Evolutionary conservation across 176 grass and related monocot species (phyloP).

Genomic region (Hsuehochloa calcarea): DNA sequence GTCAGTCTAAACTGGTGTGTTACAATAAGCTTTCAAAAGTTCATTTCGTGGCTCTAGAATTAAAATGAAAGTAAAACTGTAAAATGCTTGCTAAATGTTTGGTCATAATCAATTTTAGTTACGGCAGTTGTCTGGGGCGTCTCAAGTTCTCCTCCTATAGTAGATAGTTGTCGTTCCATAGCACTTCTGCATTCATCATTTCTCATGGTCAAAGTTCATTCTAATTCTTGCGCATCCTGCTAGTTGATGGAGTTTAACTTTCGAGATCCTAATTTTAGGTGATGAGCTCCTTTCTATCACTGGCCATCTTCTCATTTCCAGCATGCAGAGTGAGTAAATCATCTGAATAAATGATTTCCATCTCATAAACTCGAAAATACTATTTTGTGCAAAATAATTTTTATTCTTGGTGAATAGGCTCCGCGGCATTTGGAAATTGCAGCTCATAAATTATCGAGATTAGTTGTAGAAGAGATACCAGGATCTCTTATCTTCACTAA

Average conservation of each 20-base stretch:
- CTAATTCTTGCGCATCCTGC: background rate
- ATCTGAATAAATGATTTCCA: background rate
- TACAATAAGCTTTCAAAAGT: background rate
- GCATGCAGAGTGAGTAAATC: slow-evolving; percentile 35
- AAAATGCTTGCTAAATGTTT: background rate
- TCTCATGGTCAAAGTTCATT: background rate
- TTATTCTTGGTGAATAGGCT: slow-evolving; percentile 17
- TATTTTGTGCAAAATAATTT: background rate
- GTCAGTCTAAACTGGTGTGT: background rate
- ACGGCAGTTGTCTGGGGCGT: background rate
- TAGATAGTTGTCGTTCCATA: background rate
- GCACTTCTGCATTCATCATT: background rate
- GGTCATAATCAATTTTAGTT: background rate
- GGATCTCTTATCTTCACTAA: slow-evolving; percentile 48
- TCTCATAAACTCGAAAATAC: background rate
- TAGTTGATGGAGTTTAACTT: background rate
- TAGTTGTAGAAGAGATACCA: slow-evolving; percentile 42
- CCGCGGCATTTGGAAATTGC: slow-evolving; percentile 25
- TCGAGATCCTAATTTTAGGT: slow-evolving; percentile 28
- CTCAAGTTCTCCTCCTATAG: background rate
- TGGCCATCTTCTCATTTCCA: slow-evolving; percentile 40
- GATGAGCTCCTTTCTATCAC: slow-evolving; percentile 39
- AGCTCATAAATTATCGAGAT: slow-evolving; percentile 33
- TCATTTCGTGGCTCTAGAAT: background rate
- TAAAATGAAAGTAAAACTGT: background rate